These are phyloP conservation scores for Pseudoperonospora humuli DNA, from an alignment of 352 stramenopile species.

Conservation along the genomic window DNA sequence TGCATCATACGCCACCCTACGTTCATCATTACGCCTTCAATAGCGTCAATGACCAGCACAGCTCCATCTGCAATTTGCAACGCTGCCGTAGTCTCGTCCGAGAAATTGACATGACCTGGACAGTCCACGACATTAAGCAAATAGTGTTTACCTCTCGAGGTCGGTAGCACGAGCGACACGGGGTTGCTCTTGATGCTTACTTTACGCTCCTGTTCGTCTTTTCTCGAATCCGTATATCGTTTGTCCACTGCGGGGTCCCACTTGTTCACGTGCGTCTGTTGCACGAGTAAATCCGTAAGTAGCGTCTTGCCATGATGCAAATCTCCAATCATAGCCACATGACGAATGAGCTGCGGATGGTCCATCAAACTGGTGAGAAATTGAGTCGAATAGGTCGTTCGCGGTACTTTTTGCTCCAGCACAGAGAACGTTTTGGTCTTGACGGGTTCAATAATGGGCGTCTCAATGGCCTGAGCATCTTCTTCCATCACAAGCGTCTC, in stretches of 20 bases:
- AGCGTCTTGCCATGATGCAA: slow-evolving; percentile 95
- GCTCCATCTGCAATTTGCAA: slow-evolving; percentile 92
- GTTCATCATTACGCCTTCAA: slow-evolving; percentile 98
- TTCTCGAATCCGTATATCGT: slow-evolving; percentile 92
- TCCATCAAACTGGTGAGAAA: slow-evolving; percentile 89
- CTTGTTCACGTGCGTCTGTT: slow-evolving; percentile 82
- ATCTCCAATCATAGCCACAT: slow-evolving; percentile 95
- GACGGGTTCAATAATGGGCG: slow-evolving; percentile 96
- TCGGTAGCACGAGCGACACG: slow-evolving; percentile 91
- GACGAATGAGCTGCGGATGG: slow-evolving; percentile 84
- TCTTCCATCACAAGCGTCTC: slow-evolving; percentile 98
- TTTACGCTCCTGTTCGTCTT: slow-evolving; percentile 95
- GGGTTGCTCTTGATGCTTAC: slow-evolving; percentile 96
- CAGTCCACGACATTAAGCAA: slow-evolving; percentile 96
- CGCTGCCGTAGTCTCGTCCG: slow-evolving; percentile 91
- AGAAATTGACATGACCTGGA: slow-evolving; percentile 97
- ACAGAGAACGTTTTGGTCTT: slow-evolving; percentile 91
- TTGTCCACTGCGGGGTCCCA: slow-evolving; percentile 76
- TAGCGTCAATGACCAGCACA: slow-evolving; percentile 94
- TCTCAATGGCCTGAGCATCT: slow-evolving; percentile 97
- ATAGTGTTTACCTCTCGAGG: slow-evolving; percentile 93
- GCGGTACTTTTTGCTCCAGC: slow-evolving; percentile 71
- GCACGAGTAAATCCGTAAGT: slow-evolving; percentile 87
- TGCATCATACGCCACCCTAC: no score
- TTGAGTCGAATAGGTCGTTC: slow-evolving; percentile 85